phyloP scores from a whole-genome alignment of 257 asterid genomes.

The Nyctanthes arbortristis region DNA sequence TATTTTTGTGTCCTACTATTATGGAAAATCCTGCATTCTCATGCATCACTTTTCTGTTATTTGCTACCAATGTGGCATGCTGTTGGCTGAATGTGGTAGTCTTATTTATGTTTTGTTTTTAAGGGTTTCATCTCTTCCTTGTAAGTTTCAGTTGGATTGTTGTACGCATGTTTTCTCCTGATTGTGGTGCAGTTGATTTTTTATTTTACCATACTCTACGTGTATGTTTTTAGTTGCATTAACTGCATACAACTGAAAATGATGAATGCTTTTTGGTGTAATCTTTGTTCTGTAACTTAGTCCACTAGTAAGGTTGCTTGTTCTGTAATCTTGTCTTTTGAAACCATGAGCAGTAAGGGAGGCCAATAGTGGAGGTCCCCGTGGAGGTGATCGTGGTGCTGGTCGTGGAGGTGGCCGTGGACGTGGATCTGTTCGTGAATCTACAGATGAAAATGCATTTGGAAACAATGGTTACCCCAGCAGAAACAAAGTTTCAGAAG shows the following conservation, averaged over 20 bases:
- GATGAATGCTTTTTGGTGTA: background rate
- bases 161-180: background rate
- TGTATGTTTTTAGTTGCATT: background rate
- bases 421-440: conserved; percentile 41
- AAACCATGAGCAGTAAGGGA: conserved; percentile 39
- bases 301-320: background rate
- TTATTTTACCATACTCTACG: background rate
- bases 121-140: background rate
- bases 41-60: background rate
- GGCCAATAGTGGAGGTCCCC: conserved; percentile 33
- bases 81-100: no score
- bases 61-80: background rate
- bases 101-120: background rate
- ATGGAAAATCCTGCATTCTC: background rate
- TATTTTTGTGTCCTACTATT: background rate
- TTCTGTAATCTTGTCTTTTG: background rate
- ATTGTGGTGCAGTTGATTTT: background rate
- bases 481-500: conserved; percentile 31
- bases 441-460: conserved; percentile 33
- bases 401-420: conserved; percentile 40
- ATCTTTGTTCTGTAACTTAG: background rate
- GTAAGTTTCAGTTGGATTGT: background rate
- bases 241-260: background rate
- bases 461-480: conserved; percentile 36
- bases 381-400: conserved; percentile 42